phyloP scores from a whole-genome alignment of 176 grass and related monocot genomes.

The Carex parvula region DNA sequence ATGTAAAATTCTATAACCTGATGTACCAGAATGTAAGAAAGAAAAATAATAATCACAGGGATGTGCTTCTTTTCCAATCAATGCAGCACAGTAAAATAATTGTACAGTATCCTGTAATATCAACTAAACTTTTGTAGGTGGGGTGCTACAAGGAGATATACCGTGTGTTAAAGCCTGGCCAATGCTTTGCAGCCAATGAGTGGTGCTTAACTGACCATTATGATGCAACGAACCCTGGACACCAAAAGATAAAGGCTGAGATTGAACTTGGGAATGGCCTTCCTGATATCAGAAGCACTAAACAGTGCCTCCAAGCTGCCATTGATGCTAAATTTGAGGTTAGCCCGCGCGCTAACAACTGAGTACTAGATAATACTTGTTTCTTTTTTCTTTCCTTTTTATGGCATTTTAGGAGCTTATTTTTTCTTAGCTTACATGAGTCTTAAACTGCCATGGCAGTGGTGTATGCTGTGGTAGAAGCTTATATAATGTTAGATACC shows the following conservation, averaged over 20 bases:
- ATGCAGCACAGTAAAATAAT: background rate
- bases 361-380: background rate
- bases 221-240: slow-evolving; percentile 64
- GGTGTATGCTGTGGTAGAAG: background rate
- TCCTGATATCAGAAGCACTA: slow-evolving; percentile 76
- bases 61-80: background rate
- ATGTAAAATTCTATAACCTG: background rate
- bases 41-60: background rate
- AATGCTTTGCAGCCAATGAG: slow-evolving; percentile 86
- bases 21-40: background rate
- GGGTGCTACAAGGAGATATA: slow-evolving; percentile 93
- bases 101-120: background rate
- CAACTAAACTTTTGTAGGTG: slow-evolving; percentile 47
- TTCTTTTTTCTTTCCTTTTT: background rate
- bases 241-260: slow-evolving; percentile 80
- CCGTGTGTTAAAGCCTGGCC: slow-evolving; percentile 88
- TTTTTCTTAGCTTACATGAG: background rate
- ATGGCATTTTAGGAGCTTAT: background rate
- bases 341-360: background rate
- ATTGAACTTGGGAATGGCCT: slow-evolving; percentile 91
- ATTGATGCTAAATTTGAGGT: slow-evolving; percentile 93
- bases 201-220: slow-evolving; percentile 93
- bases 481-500: background rate
- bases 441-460: background rate
- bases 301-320: slow-evolving; percentile 82